phyloP scores from a whole-genome alignment of 192 early-diverging fungal genomes.

The Backusella westeae region DNA sequence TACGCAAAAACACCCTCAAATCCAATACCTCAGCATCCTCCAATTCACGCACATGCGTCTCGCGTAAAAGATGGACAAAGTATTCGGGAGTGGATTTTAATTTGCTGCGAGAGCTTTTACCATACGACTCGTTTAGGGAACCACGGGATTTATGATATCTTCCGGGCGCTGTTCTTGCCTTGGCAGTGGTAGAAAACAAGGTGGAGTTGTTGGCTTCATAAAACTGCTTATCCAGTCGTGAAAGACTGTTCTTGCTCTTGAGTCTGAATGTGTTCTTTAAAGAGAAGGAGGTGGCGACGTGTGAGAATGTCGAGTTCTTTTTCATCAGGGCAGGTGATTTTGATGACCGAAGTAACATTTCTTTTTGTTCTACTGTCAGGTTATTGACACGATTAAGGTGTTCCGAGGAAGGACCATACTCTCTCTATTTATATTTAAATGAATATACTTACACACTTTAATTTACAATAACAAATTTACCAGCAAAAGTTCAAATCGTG shows the following conservation, averaged over 20 bases:
- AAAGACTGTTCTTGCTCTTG: constrained; percentile 5
- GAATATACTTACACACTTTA: background rate
- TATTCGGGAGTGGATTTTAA: constrained; percentile 23
- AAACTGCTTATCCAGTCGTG: background rate
- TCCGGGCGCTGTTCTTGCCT: background rate
- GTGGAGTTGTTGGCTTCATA: background rate
- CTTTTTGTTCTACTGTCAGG: constrained; percentile 25
- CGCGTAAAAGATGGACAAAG: constrained; percentile 15
- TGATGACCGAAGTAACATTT: constrained; percentile 17
- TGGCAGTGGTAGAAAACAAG: background rate
- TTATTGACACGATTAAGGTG: constrained; percentile 15
- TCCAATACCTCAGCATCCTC: constrained; percentile 28
- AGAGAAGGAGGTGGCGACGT: constrained; percentile 12
- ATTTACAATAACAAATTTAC: constrained; percentile 2
- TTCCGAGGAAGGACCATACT: constrained; percentile 23
- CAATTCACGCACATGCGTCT: constrained; percentile 24
- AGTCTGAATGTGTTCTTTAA: constrained; percentile 19
- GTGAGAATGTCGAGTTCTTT: constrained; percentile 23
- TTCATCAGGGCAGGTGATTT: constrained; percentile 12
- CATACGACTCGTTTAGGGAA: background rate
- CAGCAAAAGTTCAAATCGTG: constrained; percentile 26
- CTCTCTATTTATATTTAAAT: constrained; percentile 13
- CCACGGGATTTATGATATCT: background rate
- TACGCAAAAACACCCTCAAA: constrained; percentile 29
- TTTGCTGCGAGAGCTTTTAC: background rate